Evolutionary conservation across 306 rosid genomes (phyloP), one percentile per base, ranked within the genome.

Genomic region (Vigna angularis): DNA sequence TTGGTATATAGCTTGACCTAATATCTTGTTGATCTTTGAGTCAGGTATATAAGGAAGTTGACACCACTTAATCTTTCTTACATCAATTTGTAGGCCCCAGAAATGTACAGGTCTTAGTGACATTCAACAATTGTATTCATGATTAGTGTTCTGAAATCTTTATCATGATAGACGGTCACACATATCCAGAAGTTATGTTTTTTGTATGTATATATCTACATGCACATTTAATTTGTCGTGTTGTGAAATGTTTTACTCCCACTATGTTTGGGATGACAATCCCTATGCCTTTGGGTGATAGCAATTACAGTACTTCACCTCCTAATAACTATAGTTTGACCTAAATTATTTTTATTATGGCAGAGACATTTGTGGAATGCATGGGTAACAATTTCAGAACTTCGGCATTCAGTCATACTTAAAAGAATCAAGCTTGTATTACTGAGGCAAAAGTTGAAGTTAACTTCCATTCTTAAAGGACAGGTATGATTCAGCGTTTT

Each of bases 311-410:
- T 68, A 55, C 75, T 66, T 24, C 80, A 76, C 80, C 80, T 51
- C 51, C 26, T 77, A 32, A 67, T 78, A 62, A 65, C 42, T 74
- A 52, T 57, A 42, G 20, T 64, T 55, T 59, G 42, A 84, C 79
- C 77, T 34, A 62, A 76, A 76, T 59, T 44, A 65, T 80, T 88
- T 87, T 74, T 78, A 49, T 77, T 84, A 73, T 77, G 59, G 77
- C 97, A 96, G 99, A 90, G 83, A 83, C 89, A 90, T 84, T 80
- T 96, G 63, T 96, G 99, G 99, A 93, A 96, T 87, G 98, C 97
- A 63, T 96, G 98, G 99, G 98, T 93, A 73, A 86, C 96, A 63
- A 96, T 87, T 70, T 96, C 99, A 64, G 99, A 96, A 81, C 91
- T 96, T 48, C 93, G 98, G 74, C 98, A 96, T 78, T 86, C 93